Percentiles rank a stretch among this genome's conserved stretches.
These are phyloP conservation scores for Acrocalymma vagum DNA, from an alignment of 2,329 filamentous ascomycete genomes.

Conservation along the genomic window DNA sequence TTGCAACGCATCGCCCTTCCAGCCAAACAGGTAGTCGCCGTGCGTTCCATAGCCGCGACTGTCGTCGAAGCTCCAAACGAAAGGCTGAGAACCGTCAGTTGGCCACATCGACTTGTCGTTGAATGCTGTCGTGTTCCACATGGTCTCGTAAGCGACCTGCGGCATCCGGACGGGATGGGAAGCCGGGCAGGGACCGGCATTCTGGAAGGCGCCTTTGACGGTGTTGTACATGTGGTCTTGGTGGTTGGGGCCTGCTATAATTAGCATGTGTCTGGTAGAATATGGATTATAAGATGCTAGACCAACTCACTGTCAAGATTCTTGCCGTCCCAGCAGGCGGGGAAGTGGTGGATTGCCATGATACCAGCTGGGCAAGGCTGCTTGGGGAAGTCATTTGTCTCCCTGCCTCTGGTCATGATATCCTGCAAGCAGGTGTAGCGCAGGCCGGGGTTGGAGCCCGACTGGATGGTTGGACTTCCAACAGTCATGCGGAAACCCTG, in stretches of 20 bases:
- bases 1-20: slow-evolving; percentile 58
- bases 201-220: slow-evolving; percentile 34
- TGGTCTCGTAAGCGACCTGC: slow-evolving; percentile 18
- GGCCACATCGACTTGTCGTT: slow-evolving; percentile 18
- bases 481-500: slow-evolving; percentile 25
- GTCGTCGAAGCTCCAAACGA: slow-evolving; percentile 36
- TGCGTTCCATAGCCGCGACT: slow-evolving; percentile 57
- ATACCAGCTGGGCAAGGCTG: slow-evolving; percentile 62
- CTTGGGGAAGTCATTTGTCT: slow-evolving; percentile 16
- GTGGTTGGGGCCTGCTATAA: slow-evolving; percentile 67
- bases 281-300: no score
- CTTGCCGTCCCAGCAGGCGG: slow-evolving; percentile 71
- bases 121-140: slow-evolving; percentile 20
- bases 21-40: slow-evolving; percentile 61
- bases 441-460: slow-evolving; percentile 8
- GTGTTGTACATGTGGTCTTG: slow-evolving; percentile 70
- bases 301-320: slow-evolving; percentile 61
- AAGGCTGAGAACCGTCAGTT: slow-evolving; percentile 16
- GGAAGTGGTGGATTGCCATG: slow-evolving; percentile 73
- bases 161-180: slow-evolving; percentile 19
- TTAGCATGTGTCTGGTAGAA: no score
- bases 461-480: slow-evolving; percentile 18
- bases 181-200: slow-evolving; percentile 15
- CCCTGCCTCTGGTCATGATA: slow-evolving; percentile 42
- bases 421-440: slow-evolving; percentile 47